Base-by-base conservation (phyloP, 371 early-diverging fungal species). In the Lichtheimia ornata region DNA sequence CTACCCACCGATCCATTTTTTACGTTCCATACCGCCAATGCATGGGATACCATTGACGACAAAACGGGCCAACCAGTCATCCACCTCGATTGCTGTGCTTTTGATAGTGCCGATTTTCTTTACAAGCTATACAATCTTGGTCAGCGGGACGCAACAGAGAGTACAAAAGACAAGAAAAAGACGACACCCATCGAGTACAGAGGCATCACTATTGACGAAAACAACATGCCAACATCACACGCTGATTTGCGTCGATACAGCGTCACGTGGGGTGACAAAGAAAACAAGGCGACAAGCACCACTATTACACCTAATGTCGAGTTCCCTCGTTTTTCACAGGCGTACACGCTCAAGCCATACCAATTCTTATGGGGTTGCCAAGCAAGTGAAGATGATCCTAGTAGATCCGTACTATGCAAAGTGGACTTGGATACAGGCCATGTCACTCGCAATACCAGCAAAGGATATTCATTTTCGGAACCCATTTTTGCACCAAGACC, bases 401-500 rank as follows among this genome's bases (percentile, higher is more conserved):
- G 76, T 49, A 63, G 58, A 7, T 54, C 43, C n/a, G 57, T 67
- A 1, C 58, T 85, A 15, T 63, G 80, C 62, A 84, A 84, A 53
- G 66, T 84, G 4, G 74, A 83, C 56, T 24, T 77, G n/a, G 54
- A 71, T 7, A 66, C 56, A 22, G 64, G 63, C 3, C 47, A 20
- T 58, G 53, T 35, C 35, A 35, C 11, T 35, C n/a, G 47, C 7
- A 47, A 15, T 20, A 61, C 27, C 22, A 42, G 69, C 41, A 71
- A 72, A 14, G 79, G 82, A 0, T 81, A 74, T 28, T 66, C 69
- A 6, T 86, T 85, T 17, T 80, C 84, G 14, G 87, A 88, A 43
- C 87, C 89, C 0, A 77, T 89, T n/a, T 88, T 89, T 74, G 83
- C 86, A 9, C 77, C 81, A 2, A 67, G 70, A 0, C 86, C 88